Evolutionary conservation across 169 alveolate species (phyloP).

Genomic region (Miamiensis avidus): DNA sequence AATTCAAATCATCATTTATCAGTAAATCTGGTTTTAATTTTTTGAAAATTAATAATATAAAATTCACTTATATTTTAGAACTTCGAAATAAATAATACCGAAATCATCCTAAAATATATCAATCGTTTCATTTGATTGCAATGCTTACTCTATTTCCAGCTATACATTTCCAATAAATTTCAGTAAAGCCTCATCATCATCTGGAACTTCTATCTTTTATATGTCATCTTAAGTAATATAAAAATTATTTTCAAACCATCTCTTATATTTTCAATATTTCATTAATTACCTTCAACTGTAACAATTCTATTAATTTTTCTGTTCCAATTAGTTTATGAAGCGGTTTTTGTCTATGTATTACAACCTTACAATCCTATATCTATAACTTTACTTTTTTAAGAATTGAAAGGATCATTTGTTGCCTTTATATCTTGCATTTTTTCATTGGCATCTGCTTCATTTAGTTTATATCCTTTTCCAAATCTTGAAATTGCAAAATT

Average conservation of each 20-base stretch:
- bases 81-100: conserved; percentile 65
- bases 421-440: conserved; percentile 34
- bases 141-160: conserved; percentile 78
- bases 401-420: conserved; percentile 38
- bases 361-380: conserved; percentile 51
- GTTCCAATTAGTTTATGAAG: conserved; percentile 39
- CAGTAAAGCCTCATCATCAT: conserved; percentile 26
- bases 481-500: neutral
- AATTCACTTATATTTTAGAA: conserved; percentile 29
- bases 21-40: conserved; percentile 1
- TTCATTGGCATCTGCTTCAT: conserved; percentile 43
- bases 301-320: conserved; percentile 39
- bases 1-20: neutral
- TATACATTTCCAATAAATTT: conserved; percentile 74
- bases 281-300: conserved; percentile 25
- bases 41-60: too few species aligned
- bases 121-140: conserved; percentile 81
- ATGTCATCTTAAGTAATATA: neutral
- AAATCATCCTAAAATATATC: conserved; percentile 81
- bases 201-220: conserved; percentile 5
- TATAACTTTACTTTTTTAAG: conserved; percentile 35
- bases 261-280: too few species aligned
- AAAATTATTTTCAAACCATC: too few species aligned
- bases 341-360: conserved; percentile 24
- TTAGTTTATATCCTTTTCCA: conserved; percentile 42